Evolutionary conservation across 2,329 filamentous ascomycete species (phyloP).

Genomic region (Elsinoe ampelina): DNA sequence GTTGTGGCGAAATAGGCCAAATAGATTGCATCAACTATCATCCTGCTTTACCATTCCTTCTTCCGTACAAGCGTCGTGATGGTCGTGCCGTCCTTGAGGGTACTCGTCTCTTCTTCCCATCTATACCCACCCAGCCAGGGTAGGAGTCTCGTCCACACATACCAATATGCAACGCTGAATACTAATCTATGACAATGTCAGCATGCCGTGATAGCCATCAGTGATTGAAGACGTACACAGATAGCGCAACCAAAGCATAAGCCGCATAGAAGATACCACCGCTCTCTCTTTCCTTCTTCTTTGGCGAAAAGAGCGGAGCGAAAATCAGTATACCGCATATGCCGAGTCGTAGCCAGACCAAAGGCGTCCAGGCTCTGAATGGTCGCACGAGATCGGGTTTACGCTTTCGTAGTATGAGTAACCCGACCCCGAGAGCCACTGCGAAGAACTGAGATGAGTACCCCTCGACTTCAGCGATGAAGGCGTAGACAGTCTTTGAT

Average conservation of each 20-base stretch:
- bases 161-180: slow-evolving; percentile 58
- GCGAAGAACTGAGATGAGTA: slow-evolving; percentile 53
- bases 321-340: slow-evolving; percentile 48
- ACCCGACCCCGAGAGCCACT: slow-evolving; percentile 36
- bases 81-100: slow-evolving; percentile 57
- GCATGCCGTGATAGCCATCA: no score
- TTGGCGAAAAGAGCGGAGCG: slow-evolving; percentile 53
- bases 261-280: slow-evolving; percentile 43
- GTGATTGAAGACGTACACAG: slow-evolving; percentile 45
- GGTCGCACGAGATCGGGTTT: slow-evolving; percentile 53
- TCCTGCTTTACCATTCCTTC: not conserved
- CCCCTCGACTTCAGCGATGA: slow-evolving; percentile 63
- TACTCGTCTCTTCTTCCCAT: slow-evolving; percentile 52
- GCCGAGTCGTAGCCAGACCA: slow-evolving; percentile 39
- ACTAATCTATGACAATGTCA: slow-evolving; percentile 38
- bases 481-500: slow-evolving; percentile 57
- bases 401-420: slow-evolving; percentile 51
- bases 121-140: slow-evolving; percentile 51
- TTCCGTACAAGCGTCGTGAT: slow-evolving; percentile 40
- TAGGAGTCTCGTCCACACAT: slow-evolving; percentile 53
- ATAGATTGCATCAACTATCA: no score
- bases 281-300: slow-evolving; percentile 34
- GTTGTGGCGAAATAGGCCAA: no score
- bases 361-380: slow-evolving; percentile 55
- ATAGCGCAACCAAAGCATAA: slow-evolving; percentile 44